Percentiles rank a stretch among this genome's conserved stretches.
phyloP scores from a whole-genome alignment of 2,329 filamentous ascomycete species.

The Escovopsis sp. region DNA sequence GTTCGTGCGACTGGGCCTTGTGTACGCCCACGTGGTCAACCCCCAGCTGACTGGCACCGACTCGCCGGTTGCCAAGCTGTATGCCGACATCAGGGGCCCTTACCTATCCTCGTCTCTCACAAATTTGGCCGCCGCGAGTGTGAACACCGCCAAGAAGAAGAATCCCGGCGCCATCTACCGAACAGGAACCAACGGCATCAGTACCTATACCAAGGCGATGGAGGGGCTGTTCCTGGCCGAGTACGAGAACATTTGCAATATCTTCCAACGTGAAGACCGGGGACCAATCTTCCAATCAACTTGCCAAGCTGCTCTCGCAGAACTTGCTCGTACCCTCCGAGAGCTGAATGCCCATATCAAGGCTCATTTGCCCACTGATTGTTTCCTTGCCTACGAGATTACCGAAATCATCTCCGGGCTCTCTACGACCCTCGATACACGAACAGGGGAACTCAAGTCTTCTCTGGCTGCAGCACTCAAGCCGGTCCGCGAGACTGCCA shows the following conservation, averaged over 20 bases:
- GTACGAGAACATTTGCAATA: conserved; percentile 75
- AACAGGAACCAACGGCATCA: conserved; percentile 79
- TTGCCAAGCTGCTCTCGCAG: conserved; percentile 60
- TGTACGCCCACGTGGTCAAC: conserved; percentile 62
- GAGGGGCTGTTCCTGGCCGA: conserved; percentile 79
- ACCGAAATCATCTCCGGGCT: conserved; percentile 76
- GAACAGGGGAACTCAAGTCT: conserved; percentile 73
- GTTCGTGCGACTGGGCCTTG: conserved; percentile 58
- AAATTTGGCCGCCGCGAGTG: conserved; percentile 74
- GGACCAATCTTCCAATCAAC: conserved; percentile 63
- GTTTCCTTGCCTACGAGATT: conserved; percentile 88
- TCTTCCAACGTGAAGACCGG: conserved; percentile 81
- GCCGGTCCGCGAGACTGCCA: conserved; percentile 82
- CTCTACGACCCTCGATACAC: conserved; percentile 62
- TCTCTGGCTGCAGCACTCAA: conserved; percentile 74
- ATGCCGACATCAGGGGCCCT: conserved; percentile 70
- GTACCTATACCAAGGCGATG: conserved; percentile 73
- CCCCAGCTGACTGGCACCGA: conserved; percentile 40
- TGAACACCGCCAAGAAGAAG: conserved; percentile 71
- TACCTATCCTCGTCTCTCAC: conserved; percentile 72
- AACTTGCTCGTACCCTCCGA: conserved; percentile 71
- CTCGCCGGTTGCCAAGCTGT: conserved; percentile 63
- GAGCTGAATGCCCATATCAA: conserved; percentile 88
- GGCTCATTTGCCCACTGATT: conserved; percentile 73
- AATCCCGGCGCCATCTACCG: conserved; percentile 71